Conservation (phyloP, 176 grass and related monocot genomes). For the Hyparrhenia diplandra region DNA sequence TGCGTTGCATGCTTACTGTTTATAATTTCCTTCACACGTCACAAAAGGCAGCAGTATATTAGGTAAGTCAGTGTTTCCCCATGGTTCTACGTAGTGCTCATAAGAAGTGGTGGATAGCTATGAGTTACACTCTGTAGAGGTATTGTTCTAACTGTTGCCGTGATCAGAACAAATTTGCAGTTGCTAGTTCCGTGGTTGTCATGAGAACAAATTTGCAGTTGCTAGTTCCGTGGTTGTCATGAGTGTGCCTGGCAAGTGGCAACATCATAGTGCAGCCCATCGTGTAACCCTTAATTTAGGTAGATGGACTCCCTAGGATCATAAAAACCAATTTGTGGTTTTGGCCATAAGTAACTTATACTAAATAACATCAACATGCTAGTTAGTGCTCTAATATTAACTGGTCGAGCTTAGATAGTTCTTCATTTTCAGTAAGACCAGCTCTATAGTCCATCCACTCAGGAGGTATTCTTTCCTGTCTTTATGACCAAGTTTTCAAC, state of each 20-base stretch:
- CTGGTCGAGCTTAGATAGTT: not conserved
- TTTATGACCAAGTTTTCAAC: not conserved
- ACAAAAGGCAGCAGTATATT: conserved; percentile 10
- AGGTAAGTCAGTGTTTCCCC: conserved; percentile 14
- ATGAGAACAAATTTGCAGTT: not conserved
- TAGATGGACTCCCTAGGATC: not conserved
- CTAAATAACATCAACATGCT: conserved; percentile 8
- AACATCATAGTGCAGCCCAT: not conserved
- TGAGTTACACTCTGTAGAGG: not conserved
- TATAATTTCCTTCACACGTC: conserved; percentile 43
- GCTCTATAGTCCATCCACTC: not conserved
- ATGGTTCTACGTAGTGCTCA: not conserved
- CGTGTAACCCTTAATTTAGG: not conserved
- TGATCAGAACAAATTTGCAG: no score
- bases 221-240: not conserved
- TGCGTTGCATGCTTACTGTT: conserved; percentile 48
- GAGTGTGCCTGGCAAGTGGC: not conserved
- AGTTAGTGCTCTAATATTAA: not conserved
- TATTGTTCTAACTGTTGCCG: not conserved
- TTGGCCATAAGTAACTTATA: not conserved
- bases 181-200: not conserved
- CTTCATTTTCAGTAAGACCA: not conserved
- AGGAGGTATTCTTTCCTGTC: not conserved
- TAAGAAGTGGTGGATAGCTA: not conserved
- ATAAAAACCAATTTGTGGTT: not conserved